phyloP scores from a whole-genome alignment of 495 filamentous ascomycete genomes.

The Neurospora sp. region DNA sequence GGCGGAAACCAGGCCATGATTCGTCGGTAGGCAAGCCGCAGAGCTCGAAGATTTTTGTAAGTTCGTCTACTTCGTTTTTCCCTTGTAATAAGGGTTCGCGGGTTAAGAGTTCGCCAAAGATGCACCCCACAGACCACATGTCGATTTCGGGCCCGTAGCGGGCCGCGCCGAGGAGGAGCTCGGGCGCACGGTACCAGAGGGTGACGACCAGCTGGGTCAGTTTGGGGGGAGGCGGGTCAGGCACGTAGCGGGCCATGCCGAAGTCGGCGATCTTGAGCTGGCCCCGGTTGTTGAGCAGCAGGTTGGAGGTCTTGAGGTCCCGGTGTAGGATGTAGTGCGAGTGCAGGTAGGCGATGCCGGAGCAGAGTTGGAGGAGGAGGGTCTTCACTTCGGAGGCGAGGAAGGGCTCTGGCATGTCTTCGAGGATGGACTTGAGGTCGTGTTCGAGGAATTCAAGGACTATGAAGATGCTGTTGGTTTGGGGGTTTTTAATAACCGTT shows the following conservation, averaged over 20 bases:
- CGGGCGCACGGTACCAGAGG: constrained; percentile 91
- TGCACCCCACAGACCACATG: constrained; percentile 94
- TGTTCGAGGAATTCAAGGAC: constrained; percentile 98
- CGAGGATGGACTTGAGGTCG: constrained; percentile 88
- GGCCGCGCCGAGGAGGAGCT: constrained; percentile 74
- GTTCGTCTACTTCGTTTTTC: constrained; percentile 87
- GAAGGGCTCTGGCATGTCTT: constrained; percentile 92
- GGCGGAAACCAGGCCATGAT: constrained; percentile 77
- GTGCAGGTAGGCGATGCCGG: constrained; percentile 81
- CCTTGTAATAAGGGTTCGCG: constrained; percentile 82
- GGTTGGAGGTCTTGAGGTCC: constrained; percentile 93
- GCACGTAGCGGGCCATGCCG: constrained; percentile 84
- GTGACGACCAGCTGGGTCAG: constrained; percentile 93
- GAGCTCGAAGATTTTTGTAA: constrained; percentile 68
- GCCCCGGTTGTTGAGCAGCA: constrained; percentile 91
- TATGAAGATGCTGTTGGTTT: constrained; percentile 62
- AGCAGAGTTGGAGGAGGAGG: constrained; percentile 69
- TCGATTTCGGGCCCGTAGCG: constrained; percentile 73
- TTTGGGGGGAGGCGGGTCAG: constrained; percentile 63
- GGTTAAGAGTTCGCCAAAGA: constrained; percentile 84
- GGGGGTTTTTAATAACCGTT: not conserved
- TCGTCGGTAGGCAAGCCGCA: constrained; percentile 84
- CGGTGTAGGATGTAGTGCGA: constrained; percentile 89
- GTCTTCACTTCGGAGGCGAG: constrained; percentile 89
- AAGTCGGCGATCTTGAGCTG: constrained; percentile 96